Percentiles rank a stretch among this genome's conserved stretches.
These are phyloP conservation scores for Chimonanthus salicifolius DNA, from an alignment of 164 flowering plant genomes.

Conservation along the genomic window DNA sequence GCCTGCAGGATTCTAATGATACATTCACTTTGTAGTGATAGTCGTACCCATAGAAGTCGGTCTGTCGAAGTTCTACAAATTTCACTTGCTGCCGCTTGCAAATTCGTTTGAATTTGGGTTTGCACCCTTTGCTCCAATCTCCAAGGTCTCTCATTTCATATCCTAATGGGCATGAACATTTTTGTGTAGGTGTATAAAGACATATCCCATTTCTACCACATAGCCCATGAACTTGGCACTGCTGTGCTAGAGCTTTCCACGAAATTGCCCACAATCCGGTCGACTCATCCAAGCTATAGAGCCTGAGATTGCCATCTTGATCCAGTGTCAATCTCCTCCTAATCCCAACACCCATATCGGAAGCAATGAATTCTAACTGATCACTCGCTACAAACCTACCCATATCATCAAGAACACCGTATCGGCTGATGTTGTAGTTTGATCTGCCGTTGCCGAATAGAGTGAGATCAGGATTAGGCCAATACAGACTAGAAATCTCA, in stretches of 20 bases:
- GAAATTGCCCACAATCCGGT: constrained; percentile 14
- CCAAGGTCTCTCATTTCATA: constrained; percentile 12
- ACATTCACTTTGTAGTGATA: neutral
- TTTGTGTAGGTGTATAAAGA: constrained; percentile 11
- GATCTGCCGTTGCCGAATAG: constrained; percentile 7
- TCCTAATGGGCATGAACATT: constrained; percentile 19
- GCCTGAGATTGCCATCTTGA: constrained; percentile 24
- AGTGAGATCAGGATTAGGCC: constrained; percentile 16
- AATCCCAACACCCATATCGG: constrained; percentile 16
- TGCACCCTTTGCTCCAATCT: constrained; percentile 23
- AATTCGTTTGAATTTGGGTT: constrained; percentile 4
- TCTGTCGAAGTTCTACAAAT: constrained; percentile 16
- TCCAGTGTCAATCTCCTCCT: constrained; percentile 21
- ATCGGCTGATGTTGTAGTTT: constrained; percentile 16
- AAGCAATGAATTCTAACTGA: constrained; percentile 10
- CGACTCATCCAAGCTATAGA: constrained; percentile 19
- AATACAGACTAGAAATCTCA: constrained; percentile 15
- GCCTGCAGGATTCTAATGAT: constrained; percentile 13
- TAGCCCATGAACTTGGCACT: constrained; percentile 17
- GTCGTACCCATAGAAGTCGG: constrained; percentile 22
- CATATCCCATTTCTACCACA: constrained; percentile 25
- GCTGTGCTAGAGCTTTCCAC: constrained; percentile 13
- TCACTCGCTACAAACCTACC: constrained; percentile 16
- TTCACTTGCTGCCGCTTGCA: constrained; percentile 3
- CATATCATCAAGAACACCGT: constrained; percentile 16